A percentile compares a stretch with the other conserved stretches of the same genome.
These are phyloP conservation scores for Botryococcus braunii DNA, from an alignment of 163 green algal genomes.

Conservation along the genomic window DNA sequence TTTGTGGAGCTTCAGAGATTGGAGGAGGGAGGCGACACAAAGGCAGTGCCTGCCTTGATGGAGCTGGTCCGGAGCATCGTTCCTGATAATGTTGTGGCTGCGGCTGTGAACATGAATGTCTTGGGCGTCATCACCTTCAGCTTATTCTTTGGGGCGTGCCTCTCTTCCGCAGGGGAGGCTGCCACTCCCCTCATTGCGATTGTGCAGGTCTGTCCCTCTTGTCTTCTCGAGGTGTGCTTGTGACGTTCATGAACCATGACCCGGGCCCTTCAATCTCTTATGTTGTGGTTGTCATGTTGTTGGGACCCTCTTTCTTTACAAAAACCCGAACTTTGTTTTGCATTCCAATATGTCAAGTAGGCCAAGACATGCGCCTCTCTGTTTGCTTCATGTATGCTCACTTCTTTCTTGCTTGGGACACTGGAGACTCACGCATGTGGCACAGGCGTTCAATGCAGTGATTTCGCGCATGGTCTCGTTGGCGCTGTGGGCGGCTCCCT, in stretches of 20 bases:
- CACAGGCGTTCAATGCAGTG: conserved; percentile 40
- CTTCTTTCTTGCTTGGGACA: no score
- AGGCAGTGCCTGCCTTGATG: conserved; percentile 28
- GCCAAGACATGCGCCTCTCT: no score
- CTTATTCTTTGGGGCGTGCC: conserved; percentile 34
- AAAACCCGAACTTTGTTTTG: no score
- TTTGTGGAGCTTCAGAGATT: no score
- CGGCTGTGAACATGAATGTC: conserved; percentile 50
- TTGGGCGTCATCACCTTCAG: conserved; percentile 54
- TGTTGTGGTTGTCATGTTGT: no score
- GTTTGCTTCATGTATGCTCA: no score
- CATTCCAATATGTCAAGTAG: no score
- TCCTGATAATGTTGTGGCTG: conserved; percentile 42
- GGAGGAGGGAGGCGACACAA: no score
- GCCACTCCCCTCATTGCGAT: conserved; percentile 28
- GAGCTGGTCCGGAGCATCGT: conserved; percentile 39
- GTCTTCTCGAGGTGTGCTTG: no score
- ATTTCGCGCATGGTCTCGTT: conserved; percentile 44
- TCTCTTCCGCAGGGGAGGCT: conserved; percentile 23
- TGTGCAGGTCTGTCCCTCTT: conserved; percentile 28
- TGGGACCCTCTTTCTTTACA: no score
- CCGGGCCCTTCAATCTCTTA: no score
- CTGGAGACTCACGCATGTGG: neutral
- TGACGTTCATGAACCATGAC: no score
- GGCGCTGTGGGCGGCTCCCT: conserved; percentile 42